Conservation (phyloP, 768 basidiomycete species). For the Lactifluus subvellereus region DNA sequence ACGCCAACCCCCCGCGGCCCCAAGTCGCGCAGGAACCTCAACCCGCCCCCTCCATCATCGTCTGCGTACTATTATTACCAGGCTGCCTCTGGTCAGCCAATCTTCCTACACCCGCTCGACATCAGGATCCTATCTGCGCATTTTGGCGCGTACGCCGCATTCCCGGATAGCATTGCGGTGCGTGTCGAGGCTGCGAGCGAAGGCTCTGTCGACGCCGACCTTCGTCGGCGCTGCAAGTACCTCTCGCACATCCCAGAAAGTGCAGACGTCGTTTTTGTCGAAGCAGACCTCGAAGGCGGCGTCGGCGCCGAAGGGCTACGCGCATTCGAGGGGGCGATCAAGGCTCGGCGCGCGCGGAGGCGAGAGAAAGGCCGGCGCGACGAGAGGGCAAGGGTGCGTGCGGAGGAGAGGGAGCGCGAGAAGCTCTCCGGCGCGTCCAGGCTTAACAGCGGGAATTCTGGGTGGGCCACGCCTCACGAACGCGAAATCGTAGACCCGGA, state of each 20-base stretch:
- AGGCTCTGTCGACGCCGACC: constrained; percentile 84
- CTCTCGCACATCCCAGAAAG: constrained; percentile 88
- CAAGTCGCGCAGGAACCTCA: constrained; percentile 69
- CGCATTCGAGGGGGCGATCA: constrained; percentile 79
- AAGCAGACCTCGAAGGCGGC: constrained; percentile 74
- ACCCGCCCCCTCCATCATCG: constrained; percentile 80
- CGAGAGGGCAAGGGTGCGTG: constrained; percentile 71
- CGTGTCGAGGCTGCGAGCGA: constrained; percentile 73
- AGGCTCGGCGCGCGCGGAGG: constrained; percentile 63
- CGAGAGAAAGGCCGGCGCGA: constrained; percentile 83
- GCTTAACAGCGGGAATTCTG: not conserved
- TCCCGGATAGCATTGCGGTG: constrained; percentile 77
- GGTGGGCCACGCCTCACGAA: constrained; percentile 4
- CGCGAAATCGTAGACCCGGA: constrained; percentile 12
- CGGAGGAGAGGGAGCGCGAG: constrained; percentile 57
- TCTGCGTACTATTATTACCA: constrained; percentile 97
- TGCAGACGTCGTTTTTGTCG: constrained; percentile 90
- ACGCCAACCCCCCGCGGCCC: constrained; percentile 39
- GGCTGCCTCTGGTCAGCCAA: constrained; percentile 80
- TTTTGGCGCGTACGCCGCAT: constrained; percentile 71
- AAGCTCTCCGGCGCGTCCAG: constrained; percentile 18
- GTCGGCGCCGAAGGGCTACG: constrained; percentile 71
- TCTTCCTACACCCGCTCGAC: constrained; percentile 94
- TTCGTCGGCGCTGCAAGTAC: constrained; percentile 94
- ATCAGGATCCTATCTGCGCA: constrained; percentile 88